phyloP scores from a whole-genome alignment of 2,329 filamentous ascomycete genomes.

The Mariannaea sp. region DNA sequence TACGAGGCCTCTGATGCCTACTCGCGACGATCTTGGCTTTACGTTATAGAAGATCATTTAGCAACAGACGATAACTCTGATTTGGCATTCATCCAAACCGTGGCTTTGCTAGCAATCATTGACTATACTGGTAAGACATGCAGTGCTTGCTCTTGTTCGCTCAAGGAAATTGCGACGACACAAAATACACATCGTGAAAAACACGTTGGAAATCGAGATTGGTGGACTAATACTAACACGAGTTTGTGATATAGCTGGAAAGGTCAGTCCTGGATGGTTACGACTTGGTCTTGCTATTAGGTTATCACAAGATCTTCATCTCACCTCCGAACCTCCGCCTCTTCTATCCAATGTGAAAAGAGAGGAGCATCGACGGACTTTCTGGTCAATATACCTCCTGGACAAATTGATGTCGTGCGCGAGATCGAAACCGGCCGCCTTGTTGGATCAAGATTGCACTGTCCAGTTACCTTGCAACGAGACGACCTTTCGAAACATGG shows the following conservation, averaged over 20 bases:
- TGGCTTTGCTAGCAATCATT: conserved; percentile 44
- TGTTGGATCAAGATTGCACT: conserved; percentile 41
- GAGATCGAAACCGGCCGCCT: conserved; percentile 40
- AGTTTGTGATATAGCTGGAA: conserved; percentile 7
- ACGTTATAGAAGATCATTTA: conserved; percentile 20
- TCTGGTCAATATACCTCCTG: conserved; percentile 47
- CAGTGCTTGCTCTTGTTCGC: background rate
- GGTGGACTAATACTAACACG: background rate
- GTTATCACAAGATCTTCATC: conserved; percentile 42
- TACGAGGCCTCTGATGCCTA: conserved; percentile 17
- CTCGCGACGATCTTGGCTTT: conserved; percentile 20
- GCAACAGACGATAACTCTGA: conserved; percentile 17
- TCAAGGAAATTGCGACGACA: background rate
- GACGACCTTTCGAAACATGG: conserved; percentile 1
- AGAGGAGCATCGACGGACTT: conserved; percentile 43
- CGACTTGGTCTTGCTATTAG: conserved; percentile 42
- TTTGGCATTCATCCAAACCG: conserved; percentile 42
- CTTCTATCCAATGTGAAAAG: conserved; percentile 30
- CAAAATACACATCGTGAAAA: background rate
- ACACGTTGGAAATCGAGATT: background rate
- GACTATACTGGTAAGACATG: conserved; percentile 43
- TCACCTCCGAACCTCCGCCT: conserved; percentile 40
- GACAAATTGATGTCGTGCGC: conserved; percentile 45
- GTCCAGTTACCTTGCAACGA: conserved; percentile 39
- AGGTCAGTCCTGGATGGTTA: conserved; percentile 41